phyloP scores from a whole-genome alignment of 768 basidiomycete genomes.

The Mycena rosella region DNA sequence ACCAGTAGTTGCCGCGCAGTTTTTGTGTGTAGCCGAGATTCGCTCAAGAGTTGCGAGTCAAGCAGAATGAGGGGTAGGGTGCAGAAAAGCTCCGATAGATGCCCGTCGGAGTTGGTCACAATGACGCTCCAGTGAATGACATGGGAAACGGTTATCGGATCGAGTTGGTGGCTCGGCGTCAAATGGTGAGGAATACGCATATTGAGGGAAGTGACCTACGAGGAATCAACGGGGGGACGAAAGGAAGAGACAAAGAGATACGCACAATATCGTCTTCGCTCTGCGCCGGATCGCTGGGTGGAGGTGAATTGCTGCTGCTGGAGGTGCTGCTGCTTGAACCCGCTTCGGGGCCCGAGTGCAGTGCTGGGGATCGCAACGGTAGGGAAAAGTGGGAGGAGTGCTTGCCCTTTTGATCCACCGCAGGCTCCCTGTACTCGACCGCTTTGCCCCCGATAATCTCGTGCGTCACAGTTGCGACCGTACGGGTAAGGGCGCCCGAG shows the following conservation, averaged over 20 bases:
- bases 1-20: conserved; percentile 81
- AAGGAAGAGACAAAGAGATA: neutral
- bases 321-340: conserved; percentile 14
- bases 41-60: conserved; percentile 77
- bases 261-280: conserved; percentile 34
- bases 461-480: conserved; percentile 74
- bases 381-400: conserved; percentile 1
- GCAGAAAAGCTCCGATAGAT: conserved; percentile 93
- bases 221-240: neutral
- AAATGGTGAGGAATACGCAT: conserved; percentile 70
- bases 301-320: conserved; percentile 5
- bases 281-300: conserved; percentile 25
- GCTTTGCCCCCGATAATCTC: conserved; percentile 75
- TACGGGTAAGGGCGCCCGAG: conserved; percentile 63
- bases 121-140: conserved; percentile 84
- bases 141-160: conserved; percentile 85
- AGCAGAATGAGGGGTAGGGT: conserved; percentile 91
- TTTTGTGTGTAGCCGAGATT: conserved; percentile 78
- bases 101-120: conserved; percentile 89
- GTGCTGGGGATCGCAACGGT: conserved; percentile 3
- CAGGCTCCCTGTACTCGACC: conserved; percentile 46
- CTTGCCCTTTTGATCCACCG: conserved; percentile 29
- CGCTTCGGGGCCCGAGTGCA: neutral
- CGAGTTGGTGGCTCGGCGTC: conserved; percentile 80
- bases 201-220: conserved; percentile 65